Base-by-base conservation (phyloP, 345 rosid species). In the Xanthoceras sorbifolium region DNA sequence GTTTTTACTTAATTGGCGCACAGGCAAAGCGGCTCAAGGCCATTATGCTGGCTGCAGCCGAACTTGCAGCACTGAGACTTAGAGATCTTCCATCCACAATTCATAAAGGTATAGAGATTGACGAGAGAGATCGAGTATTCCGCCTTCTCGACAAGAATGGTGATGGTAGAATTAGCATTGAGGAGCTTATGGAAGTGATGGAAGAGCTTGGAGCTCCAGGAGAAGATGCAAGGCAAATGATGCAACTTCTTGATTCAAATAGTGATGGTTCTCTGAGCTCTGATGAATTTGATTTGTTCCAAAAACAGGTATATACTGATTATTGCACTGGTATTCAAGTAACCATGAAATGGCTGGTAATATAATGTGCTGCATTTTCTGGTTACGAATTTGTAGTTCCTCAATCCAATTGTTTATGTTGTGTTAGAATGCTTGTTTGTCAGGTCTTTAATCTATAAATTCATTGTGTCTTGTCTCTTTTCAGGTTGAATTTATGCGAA, bases 181-280 rank as follows among this genome's bases (percentile, higher is more conserved):
- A 93, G 79, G 99, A 95, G 67, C 89, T 95, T 20, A 90, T 85
- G 89, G 98, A 93, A 86, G 93, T 95, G 73, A 95, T 93, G 96
- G 98, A 95, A 82, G 98, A 95, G 90, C 93, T 95, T 22, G 99
- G 97, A 55, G 98, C 98, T 42, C 92, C 98, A 5, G 97, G 89
- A 44, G 94, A 95, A 79, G 98, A 95, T 65, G 99, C 99, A 28
- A 80, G 74, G 61, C 91, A 93, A 87, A 95, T 95, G 99, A 93
- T 95, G 97, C 90, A 84, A 80, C 94, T 92, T 76, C 97, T 95
- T 50, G 99, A 95, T 80, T 85, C 96, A 23, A 92, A 95, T 76
- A 93, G 97, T 66, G 98, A 95, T 71, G 98, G 99, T 23, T 95
- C 97, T 78, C 85, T 95, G 66, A 95, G 98, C 86, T 88, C 93